Evolutionary conservation across 306 rosid genomes (phyloP).

Genomic region (Macrotyloma uniflorum): DNA sequence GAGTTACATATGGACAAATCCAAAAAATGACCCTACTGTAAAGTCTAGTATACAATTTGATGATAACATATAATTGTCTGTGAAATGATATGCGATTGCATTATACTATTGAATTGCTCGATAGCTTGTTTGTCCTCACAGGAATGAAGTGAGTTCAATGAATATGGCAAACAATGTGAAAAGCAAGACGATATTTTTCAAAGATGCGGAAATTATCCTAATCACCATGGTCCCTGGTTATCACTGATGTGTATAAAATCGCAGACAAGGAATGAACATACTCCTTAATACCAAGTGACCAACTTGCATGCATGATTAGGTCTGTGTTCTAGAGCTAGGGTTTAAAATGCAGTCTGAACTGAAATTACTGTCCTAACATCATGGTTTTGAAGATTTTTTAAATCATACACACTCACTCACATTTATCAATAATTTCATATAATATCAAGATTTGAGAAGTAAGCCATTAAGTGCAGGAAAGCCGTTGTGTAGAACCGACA

Average conservation of each 20-base stretch:
- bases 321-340: neutral
- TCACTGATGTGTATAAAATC: neutral
- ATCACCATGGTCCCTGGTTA: constrained; percentile 15
- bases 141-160: constrained; percentile 37
- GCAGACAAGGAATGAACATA: constrained; percentile 9
- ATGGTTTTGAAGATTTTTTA: neutral
- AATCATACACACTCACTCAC: neutral
- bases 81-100: constrained; percentile 16
- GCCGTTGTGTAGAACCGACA: neutral
- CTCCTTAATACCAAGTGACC: constrained; percentile 9
- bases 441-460: too few relatives aligned
- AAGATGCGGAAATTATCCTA: constrained; percentile 6
- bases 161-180: constrained; percentile 27
- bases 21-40: constrained; percentile 18
- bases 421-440: too few relatives aligned
- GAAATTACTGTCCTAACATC: neutral
- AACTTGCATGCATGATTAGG: constrained; percentile 19
- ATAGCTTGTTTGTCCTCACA: constrained; percentile 3
- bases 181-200: constrained; percentile 13
- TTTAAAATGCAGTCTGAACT: neutral
- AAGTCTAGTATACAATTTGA: neutral
- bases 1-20: neutral
- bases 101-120: neutral
- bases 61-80: neutral
- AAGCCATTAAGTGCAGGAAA: too few relatives aligned